Evolutionary conservation across 2,329 filamentous ascomycete species (phyloP).

Genomic region (Clarireedia hainanense): DNA sequence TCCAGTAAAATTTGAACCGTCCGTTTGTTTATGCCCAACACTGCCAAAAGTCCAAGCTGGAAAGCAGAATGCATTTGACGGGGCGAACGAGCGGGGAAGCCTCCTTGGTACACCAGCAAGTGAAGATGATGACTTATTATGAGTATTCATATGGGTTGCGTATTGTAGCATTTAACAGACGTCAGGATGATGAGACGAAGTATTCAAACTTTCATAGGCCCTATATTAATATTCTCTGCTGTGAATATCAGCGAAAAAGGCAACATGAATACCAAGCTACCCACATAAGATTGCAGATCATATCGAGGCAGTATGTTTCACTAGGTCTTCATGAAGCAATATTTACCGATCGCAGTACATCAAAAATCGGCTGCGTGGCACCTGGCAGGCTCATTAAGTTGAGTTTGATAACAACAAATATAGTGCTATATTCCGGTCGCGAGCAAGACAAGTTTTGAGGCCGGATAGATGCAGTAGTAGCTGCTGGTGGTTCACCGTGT

Average conservation of each 20-base stretch:
- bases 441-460: slow-evolving; percentile 27
- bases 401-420: slow-evolving; percentile 29
- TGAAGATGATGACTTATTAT: slow-evolving; percentile 14
- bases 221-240: slow-evolving; percentile 26
- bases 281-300: slow-evolving; percentile 20
- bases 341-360: slow-evolving; percentile 20
- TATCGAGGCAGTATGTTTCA: slow-evolving; percentile 28
- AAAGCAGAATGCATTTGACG: slow-evolving; percentile 33
- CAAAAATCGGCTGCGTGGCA: slow-evolving; percentile 22
- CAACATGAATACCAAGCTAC: slow-evolving; percentile 21
- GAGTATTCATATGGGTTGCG: slow-evolving; percentile 5
- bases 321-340: slow-evolving; percentile 17
- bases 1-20: slow-evolving; percentile 29
- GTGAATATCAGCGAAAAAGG: slow-evolving; percentile 14
- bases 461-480: slow-evolving; percentile 33
- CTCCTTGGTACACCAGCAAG: slow-evolving; percentile 3
- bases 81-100: slow-evolving; percentile 15
- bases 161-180: slow-evolving; percentile 12
- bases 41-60: slow-evolving; percentile 33
- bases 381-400: slow-evolving; percentile 18
- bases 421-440: slow-evolving; percentile 25
- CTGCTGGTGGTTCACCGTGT: slow-evolving; percentile 33
- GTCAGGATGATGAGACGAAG: slow-evolving; percentile 14
- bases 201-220: slow-evolving; percentile 21
- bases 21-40: slow-evolving; percentile 44